Evolutionary conservation across 2,329 filamentous ascomycete species (phyloP).

Genomic region (Pseudogymnoascus sp.): DNA sequence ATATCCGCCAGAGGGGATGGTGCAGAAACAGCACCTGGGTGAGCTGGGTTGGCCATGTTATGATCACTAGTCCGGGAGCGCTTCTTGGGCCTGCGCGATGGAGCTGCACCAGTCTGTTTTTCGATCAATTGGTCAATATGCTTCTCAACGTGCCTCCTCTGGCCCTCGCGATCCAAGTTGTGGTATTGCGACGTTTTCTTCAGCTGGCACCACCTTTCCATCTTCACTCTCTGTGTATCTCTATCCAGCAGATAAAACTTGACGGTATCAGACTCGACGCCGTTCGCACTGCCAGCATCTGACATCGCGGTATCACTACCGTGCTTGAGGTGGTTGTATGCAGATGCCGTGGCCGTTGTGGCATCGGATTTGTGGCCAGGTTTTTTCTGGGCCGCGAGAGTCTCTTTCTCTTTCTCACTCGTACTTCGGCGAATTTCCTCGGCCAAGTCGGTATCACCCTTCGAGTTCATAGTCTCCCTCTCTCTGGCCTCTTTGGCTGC

Average conservation of each 20-base stretch:
- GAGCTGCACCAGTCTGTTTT: not conserved
- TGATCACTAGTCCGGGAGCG: not conserved
- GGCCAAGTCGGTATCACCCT: slow-evolving; percentile 23
- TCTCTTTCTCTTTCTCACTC: not conserved
- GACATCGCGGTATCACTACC: not conserved
- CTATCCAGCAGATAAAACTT: not conserved
- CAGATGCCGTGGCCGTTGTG: not conserved
- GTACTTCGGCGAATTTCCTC: slow-evolving; percentile 15
- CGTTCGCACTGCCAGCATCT: no score
- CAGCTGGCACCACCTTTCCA: not conserved
- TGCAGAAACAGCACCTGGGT: not conserved
- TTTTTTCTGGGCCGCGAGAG: not conserved
- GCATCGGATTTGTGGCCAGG: not conserved
- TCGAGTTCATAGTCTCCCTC: slow-evolving; percentile 23
- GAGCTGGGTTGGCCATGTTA: not conserved
- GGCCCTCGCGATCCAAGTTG: not conserved
- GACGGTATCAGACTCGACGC: not conserved
- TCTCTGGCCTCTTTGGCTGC: slow-evolving; percentile 23
- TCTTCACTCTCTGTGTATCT: not conserved
- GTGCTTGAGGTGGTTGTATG: not conserved
- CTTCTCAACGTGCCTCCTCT: not conserved
- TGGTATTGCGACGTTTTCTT: not conserved
- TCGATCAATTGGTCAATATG: not conserved
- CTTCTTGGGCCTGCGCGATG: not conserved
- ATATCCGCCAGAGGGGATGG: not conserved